A percentile compares a stretch with the other conserved stretches of the same genome.
phyloP scores from a whole-genome alignment of 2,329 filamentous ascomycete species.

The Fusarium azukiicola region DNA sequence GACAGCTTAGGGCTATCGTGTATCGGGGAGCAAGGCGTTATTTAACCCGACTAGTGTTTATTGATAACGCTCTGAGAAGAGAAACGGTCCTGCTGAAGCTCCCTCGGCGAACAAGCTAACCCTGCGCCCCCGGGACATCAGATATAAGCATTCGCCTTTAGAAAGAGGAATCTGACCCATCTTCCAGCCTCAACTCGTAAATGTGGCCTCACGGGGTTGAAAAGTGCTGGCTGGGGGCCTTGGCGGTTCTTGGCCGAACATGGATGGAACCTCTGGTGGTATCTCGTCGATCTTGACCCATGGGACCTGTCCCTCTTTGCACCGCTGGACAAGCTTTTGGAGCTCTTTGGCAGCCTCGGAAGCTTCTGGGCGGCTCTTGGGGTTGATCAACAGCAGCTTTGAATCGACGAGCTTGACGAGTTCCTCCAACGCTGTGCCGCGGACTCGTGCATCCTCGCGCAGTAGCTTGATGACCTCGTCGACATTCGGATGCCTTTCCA shows the following conservation, averaged over 20 bases:
- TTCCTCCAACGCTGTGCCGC: background rate
- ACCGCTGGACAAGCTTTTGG: background rate
- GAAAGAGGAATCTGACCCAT: too few species aligned
- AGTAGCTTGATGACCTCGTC: background rate
- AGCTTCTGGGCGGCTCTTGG: background rate
- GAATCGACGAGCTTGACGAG: background rate
- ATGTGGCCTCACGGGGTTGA: background rate
- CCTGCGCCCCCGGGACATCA: too few species aligned
- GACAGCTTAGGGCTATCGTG: too few species aligned
- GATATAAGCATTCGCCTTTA: too few species aligned
- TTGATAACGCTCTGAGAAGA: too few species aligned
- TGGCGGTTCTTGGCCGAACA: background rate
- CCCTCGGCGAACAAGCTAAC: too few species aligned
- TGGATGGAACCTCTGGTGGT: background rate
- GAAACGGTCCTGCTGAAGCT: too few species aligned
- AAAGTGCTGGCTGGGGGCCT: background rate
- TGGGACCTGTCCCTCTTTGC: background rate
- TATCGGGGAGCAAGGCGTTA: too few species aligned
- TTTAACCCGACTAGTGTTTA: too few species aligned
- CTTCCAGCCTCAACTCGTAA: too few species aligned
- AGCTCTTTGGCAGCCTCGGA: background rate
- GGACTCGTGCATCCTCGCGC: background rate
- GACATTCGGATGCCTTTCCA: background rate
- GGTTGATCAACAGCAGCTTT: background rate
- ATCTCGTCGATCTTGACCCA: background rate